phyloP scores from a whole-genome alignment of 1,139 yeast species.

The Debaryomycetaceae sp. region DNA sequence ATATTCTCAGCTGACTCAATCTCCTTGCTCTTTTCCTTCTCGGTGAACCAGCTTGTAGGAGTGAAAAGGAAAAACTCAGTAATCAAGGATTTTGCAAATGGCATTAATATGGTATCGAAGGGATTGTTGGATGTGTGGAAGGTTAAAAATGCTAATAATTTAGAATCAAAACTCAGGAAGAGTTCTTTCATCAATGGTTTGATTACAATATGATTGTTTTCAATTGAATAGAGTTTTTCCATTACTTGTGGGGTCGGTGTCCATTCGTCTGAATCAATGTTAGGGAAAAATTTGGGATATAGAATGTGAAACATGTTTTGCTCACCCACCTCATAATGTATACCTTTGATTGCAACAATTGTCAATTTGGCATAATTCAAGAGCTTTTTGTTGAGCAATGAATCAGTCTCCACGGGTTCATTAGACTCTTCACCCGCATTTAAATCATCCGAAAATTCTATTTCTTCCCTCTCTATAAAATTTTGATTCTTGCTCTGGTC shows the following conservation, averaged over 20 bases:
- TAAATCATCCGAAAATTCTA: background rate
- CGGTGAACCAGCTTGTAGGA: background rate
- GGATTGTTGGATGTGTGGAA: constrained; percentile 19
- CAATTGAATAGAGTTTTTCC: constrained; percentile 13
- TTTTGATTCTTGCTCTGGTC: background rate
- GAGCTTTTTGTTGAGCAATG: constrained; percentile 37
- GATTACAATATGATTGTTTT: constrained; percentile 12
- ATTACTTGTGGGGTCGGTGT: constrained; percentile 21
- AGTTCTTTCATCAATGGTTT: constrained; percentile 18
- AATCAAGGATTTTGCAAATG: constrained; percentile 27
- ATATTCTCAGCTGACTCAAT: constrained; percentile 9
- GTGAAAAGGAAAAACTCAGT: constrained; percentile 26
- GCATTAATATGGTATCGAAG: constrained; percentile 30
- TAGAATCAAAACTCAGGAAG: constrained; percentile 15
- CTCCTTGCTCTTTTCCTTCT: constrained; percentile 7
- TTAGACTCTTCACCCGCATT: background rate
- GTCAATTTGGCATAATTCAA: constrained; percentile 39
- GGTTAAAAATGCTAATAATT: constrained; percentile 23
- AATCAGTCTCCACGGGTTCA: constrained; percentile 19
- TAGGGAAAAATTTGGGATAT: constrained; percentile 46
- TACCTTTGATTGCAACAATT: constrained; percentile 42
- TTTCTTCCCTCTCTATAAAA: background rate
- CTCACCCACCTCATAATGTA: constrained; percentile 34
- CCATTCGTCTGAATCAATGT: constrained; percentile 46
- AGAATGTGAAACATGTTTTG: constrained; percentile 47